Evolutionary conservation across 1,284 basidiomycete species (phyloP).

Genomic region (Pholiota adiposa): DNA sequence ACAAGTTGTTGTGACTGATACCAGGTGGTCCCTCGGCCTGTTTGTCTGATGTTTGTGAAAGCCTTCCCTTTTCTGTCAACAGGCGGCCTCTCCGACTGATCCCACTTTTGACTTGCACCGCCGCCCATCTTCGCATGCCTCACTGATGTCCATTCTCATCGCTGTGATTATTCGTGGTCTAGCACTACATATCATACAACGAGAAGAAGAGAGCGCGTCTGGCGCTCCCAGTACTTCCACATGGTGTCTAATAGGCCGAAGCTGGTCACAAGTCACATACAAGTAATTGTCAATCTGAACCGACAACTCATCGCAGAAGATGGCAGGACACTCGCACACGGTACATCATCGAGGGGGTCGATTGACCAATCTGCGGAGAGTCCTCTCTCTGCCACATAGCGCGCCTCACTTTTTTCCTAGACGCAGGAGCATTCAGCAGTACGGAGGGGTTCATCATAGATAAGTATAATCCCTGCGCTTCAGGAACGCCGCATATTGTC

Average conservation of each 20-base stretch:
- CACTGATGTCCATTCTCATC: neutral
- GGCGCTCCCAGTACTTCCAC: neutral
- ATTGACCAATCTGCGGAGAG: neutral
- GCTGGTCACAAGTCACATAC: conserved; percentile 49
- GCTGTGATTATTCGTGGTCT: neutral
- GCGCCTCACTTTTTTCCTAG: conserved; percentile 16
- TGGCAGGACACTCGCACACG: conserved; percentile 49
- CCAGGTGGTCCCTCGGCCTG: conserved; percentile 23
- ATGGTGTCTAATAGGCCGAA: conserved; percentile 43
- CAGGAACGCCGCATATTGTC: conserved; percentile 54
- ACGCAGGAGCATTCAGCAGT: conserved; percentile 27
- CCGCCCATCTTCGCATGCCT: neutral
- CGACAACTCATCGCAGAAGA: conserved; percentile 35
- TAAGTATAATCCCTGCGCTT: conserved; percentile 36
- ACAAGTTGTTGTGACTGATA: conserved; percentile 19
- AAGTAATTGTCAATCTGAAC: conserved; percentile 56
- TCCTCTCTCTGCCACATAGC: conserved; percentile 19
- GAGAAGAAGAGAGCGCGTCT: neutral
- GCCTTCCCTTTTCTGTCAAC: conserved; percentile 22
- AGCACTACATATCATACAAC: neutral
- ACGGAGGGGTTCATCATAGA: conserved; percentile 52
- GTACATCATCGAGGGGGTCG: conserved; percentile 13
- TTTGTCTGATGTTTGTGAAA: conserved; percentile 31
- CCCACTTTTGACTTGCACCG: neutral
- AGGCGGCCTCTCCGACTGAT: conserved; percentile 6